phyloP scores from a whole-genome alignment of 2,329 filamentous ascomycete species.

The Verticillium longisporum region DNA sequence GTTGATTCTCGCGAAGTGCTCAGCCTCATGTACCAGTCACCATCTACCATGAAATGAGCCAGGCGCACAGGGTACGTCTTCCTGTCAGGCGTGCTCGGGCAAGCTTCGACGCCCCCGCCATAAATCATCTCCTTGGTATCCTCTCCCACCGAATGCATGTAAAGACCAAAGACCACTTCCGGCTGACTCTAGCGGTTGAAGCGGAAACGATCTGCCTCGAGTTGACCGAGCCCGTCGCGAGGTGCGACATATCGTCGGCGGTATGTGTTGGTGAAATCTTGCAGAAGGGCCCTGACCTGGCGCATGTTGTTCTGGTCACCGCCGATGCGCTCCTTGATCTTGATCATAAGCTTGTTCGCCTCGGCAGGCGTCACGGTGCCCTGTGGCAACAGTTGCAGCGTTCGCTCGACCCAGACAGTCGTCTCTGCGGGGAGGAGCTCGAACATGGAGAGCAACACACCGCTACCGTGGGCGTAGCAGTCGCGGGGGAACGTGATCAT shows the following conservation, averaged over 20 bases:
- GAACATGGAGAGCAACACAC: slow-evolving; percentile 84
- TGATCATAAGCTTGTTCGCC: slow-evolving; percentile 70
- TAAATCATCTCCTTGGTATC: not conserved
- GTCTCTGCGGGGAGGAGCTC: slow-evolving; percentile 77
- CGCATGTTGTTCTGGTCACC: slow-evolving; percentile 56
- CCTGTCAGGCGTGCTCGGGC: not conserved
- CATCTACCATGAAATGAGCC: not conserved
- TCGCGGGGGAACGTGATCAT: slow-evolving; percentile 98
- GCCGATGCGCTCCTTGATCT: slow-evolving; percentile 72
- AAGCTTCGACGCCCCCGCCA: not conserved
- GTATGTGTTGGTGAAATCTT: slow-evolving; percentile 96
- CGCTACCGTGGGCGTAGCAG: slow-evolving; percentile 90
- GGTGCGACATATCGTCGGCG: slow-evolving; percentile 92
- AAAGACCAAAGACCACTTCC: not conserved
- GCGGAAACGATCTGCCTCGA: slow-evolving; percentile 83
- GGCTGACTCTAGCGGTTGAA: slow-evolving; percentile 36
- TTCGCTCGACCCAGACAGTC: slow-evolving; percentile 74
- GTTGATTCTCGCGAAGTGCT: not conserved
- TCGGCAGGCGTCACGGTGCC: slow-evolving; percentile 77
- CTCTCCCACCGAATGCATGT: not conserved
- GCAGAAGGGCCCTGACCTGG: slow-evolving; percentile 76
- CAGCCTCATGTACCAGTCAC: not conserved
- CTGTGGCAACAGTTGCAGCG: slow-evolving; percentile 73
- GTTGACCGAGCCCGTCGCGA: slow-evolving; percentile 76
- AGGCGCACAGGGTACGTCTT: not conserved